Evolutionary conservation across 768 basidiomycete genomes (phyloP), one percentile per base, ranked within the genome.

Genomic region (Multifurca ochricompacta): DNA sequence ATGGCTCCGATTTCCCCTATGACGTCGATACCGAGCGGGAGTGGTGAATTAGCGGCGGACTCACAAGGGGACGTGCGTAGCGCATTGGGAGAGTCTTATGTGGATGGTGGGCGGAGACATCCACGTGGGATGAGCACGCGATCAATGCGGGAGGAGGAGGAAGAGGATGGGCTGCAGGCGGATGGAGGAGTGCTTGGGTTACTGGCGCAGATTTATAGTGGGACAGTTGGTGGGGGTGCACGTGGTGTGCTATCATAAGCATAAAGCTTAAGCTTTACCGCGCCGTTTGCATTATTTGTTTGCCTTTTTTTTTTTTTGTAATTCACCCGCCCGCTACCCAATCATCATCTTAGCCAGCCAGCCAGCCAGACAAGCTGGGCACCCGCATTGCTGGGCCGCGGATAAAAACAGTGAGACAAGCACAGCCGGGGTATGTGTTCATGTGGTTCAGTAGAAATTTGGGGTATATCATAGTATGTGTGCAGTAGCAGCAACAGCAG

Each of bases 161-260:
- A 76, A 46, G 74, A 74, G 13, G 74, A 78, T 10, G 87, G 83
- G 4, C 84, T 69, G 18, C 63, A 87, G 58, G 81, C 81, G 63
- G 90, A 93, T 68, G 88, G 80, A 0, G 92, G 93, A 16, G 84
- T 96, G 59, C 70, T 95, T 58, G 90, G 88, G 19, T 65, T 96
- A 59, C 66, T 96, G 62, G 85, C 89, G 39, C 85, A 94, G 73
- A 93, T 96, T 47, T 91, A 94, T 68, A 81, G 78, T 42, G 73
- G 77, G 61, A 74, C 72, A 57, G 79, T 53, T 16, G 59, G 52
- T 6, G 35, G 36, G 9, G 54, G 42, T 4, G 44, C 54, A 21
- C 58, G 58, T 9, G 49, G 54, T 7, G 44, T 59, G 31, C 50
- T 51, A 6, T 47, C 52, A 40, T 53, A 23, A 47, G 27, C 23